Percentiles rank a stretch among this genome's conserved stretches.
These are phyloP conservation scores for Polyplosphaeria fusca DNA, from an alignment of 495 filamentous ascomycete species.

Conservation along the genomic window DNA sequence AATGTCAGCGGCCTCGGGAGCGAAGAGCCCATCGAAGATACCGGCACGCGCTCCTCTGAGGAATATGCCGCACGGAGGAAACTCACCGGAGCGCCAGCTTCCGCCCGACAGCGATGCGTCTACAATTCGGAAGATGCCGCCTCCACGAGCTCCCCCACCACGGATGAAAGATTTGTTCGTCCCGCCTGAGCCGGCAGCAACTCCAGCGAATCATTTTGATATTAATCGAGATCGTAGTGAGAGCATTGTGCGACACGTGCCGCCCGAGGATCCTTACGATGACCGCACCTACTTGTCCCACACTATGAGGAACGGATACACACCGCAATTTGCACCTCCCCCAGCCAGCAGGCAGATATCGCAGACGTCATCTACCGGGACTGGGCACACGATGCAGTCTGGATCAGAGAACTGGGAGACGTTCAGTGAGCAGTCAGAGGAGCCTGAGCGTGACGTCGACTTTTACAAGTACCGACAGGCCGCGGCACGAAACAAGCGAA, in stretches of 20 bases:
- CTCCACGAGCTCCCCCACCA: slow-evolving; percentile 71
- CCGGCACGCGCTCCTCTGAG: slow-evolving; percentile 75
- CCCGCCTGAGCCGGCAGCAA: slow-evolving; percentile 57
- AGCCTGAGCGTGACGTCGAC: slow-evolving; percentile 69
- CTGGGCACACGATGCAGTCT: slow-evolving; percentile 60
- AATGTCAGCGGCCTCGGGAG: slow-evolving; percentile 32
- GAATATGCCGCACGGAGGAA: slow-evolving; percentile 75
- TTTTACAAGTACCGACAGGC: slow-evolving; percentile 74
- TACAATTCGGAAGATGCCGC: slow-evolving; percentile 56
- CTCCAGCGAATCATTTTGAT: slow-evolving; percentile 30
- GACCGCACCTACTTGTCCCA: slow-evolving; percentile 47
- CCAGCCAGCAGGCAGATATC: slow-evolving; percentile 67
- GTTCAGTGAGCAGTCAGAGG: slow-evolving; percentile 49
- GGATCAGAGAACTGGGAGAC: slow-evolving; percentile 97
- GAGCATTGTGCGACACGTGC: slow-evolving; percentile 74
- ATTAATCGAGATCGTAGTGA: slow-evolving; percentile 48
- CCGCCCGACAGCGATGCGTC: slow-evolving; percentile 20
- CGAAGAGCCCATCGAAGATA: slow-evolving; percentile 68
- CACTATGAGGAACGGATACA: slow-evolving; percentile 32
- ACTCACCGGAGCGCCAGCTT: slow-evolving; percentile 72
- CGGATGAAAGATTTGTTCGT: slow-evolving; percentile 84
- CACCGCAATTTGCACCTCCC: slow-evolving; percentile 44
- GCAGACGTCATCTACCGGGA: slow-evolving; percentile 53
- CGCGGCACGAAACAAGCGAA: slow-evolving; percentile 61
- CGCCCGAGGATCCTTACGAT: slow-evolving; percentile 82